Conservation (phyloP, 306 rosid species). For the Psophocarpus tetragonolobus region DNA sequence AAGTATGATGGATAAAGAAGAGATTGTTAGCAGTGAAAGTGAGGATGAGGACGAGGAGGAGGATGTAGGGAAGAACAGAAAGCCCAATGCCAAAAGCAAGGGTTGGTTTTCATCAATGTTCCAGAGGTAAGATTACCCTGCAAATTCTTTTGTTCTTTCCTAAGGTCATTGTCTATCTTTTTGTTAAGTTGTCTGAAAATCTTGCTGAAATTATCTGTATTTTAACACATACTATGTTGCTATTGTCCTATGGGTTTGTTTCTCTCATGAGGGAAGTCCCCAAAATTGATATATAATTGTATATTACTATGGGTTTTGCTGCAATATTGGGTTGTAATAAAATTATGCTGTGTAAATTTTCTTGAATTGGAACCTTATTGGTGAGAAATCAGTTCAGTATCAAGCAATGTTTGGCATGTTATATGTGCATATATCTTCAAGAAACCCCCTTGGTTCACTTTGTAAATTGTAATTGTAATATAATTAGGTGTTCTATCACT, state of each 20-base stretch:
- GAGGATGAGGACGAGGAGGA: conserved; percentile 54
- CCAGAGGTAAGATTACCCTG: conserved; percentile 60
- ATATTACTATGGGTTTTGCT: not conserved
- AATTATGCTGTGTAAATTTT: not conserved
- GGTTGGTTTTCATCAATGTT: conserved; percentile 93
- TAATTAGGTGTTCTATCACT: not conserved
- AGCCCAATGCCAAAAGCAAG: conserved; percentile 74
- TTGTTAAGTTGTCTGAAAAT: not conserved
- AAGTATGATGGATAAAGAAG: conserved; percentile 93
- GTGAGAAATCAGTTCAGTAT: not conserved
- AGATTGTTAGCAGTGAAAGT: conserved; percentile 75
- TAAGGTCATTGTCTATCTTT: not conserved
- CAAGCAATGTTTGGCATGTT: not conserved
- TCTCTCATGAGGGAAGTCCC: not conserved
- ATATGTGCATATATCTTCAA: not conserved
- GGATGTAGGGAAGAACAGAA: conserved; percentile 59
- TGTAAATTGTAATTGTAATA: not conserved
- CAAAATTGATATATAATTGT: not conserved
- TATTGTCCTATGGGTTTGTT: not conserved
- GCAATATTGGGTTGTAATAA: not conserved
- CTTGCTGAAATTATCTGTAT: not conserved
- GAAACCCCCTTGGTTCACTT: not conserved
- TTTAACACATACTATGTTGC: not conserved
- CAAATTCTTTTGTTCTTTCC: not conserved
- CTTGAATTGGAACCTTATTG: not conserved